Base-by-base conservation (phyloP, 768 basidiomycete genomes). In the Candolleomyces eurysporus region DNA sequence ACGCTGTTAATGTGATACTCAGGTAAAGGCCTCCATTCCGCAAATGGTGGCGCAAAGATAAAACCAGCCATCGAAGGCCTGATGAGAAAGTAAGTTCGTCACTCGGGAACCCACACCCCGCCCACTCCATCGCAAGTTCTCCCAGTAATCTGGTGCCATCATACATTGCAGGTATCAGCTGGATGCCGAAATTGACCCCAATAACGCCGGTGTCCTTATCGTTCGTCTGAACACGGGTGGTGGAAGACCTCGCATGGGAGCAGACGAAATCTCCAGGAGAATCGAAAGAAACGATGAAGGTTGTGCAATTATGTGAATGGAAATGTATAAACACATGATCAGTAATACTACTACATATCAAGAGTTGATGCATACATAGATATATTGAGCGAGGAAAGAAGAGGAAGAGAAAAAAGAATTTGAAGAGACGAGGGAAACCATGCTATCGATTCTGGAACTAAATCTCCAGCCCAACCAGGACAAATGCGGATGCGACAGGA, bases 31-130 rank as follows among this genome's bases (percentile, higher is more conserved):
- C 77, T 94, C 31, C 96, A 98, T 73, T 94, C 91, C 17, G 75
- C 80, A 30, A 82, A 36, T 36, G 36, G 83, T 3, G 87, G 89
- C 50, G 90, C 92, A 0, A 98, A 96, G 76, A 82, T 98, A 68
- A 94, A 90, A 69, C 96, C 96, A 36, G 96, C 95, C 6, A 88
- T 98, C 54, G 90, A 93, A 70, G 88, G 90, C 42, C 76, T 96
- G 54, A 91, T 96, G 85, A 78, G 81, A 65, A 93, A 89, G 91
- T 92, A 67, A 46, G 83, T 36, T 36, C 36, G 36, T 36, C 11
- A 36, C 36, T 36, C 36, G 36, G 36, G 36, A 36, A 36, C 36
- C 11, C n/a, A n/a, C n/a, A n/a, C 36, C 11, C 2, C 11, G 1
- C 8, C 36, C 11, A 11, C 36, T 36, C 11, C 48, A 57, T 7